These are phyloP conservation scores for Scenedesmus sp. DNA, from an alignment of 163 green algal genomes.

Conservation along the genomic window DNA sequence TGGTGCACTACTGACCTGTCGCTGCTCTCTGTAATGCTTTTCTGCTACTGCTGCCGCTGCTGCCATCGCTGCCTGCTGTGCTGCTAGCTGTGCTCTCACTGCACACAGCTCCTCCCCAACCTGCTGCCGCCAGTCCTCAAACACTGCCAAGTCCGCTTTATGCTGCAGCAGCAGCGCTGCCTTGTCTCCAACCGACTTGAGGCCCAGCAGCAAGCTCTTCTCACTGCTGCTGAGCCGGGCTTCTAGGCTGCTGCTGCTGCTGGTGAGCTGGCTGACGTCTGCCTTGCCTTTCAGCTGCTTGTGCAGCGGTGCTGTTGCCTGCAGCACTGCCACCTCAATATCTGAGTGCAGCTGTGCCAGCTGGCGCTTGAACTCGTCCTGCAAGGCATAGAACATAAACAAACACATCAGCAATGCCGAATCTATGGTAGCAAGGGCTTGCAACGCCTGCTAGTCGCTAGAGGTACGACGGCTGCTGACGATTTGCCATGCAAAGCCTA, in stretches of 20 bases:
- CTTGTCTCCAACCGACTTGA: constrained; percentile 33
- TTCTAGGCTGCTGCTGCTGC: constrained; percentile 6
- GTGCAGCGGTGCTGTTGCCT: not conserved
- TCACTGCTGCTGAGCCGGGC: constrained; percentile 10
- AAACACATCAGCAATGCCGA: too few species aligned
- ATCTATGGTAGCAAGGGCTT: not conserved
- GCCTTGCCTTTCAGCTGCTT: constrained; percentile 21
- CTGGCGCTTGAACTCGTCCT: constrained; percentile 28
- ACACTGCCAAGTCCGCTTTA: constrained; percentile 3
- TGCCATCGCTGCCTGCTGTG: not conserved
- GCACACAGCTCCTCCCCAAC: not conserved
- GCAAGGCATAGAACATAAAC: not conserved
- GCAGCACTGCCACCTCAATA: not conserved
- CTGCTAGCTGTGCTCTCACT: not conserved
- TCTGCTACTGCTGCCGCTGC: not conserved
- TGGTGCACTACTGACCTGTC: not conserved
- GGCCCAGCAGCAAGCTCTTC: not conserved
- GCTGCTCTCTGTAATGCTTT: not conserved
- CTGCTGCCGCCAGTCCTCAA: constrained; percentile 13
- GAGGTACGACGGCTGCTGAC: too few species aligned
- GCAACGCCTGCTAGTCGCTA: too few species aligned
- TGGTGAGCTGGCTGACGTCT: constrained; percentile 16
- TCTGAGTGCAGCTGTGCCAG: constrained; percentile 14
- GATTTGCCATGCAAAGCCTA: too few species aligned
- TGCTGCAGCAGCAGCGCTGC: constrained; percentile 26